These are phyloP conservation scores for Fusarium concolor DNA, from an alignment of 2,329 filamentous ascomycete species.

Conservation along the genomic window DNA sequence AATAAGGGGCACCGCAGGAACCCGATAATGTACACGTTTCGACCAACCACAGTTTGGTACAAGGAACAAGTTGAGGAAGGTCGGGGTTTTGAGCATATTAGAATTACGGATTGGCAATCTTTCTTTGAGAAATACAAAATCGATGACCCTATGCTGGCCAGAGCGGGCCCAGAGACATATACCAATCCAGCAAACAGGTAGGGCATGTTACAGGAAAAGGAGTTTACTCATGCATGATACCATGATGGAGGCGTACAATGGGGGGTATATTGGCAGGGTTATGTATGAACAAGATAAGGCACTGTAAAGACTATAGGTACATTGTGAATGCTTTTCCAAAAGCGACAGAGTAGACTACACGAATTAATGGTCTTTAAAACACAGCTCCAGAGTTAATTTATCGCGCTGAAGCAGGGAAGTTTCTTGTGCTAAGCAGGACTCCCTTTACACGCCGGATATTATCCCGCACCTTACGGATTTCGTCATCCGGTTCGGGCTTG, in stretches of 20 bases:
- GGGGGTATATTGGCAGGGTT: conserved; percentile 25
- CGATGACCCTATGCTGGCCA: conserved; percentile 37
- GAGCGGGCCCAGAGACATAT: background rate
- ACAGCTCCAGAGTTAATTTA: conserved; percentile 14
- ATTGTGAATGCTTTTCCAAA: conserved; percentile 4
- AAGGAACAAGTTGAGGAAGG: conserved; percentile 58
- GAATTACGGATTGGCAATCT: conserved; percentile 57
- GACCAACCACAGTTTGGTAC: conserved; percentile 66
- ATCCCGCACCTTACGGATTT: conserved; percentile 77
- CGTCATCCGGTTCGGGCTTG: conserved; percentile 71
- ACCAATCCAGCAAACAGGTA: background rate
- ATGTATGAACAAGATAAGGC: background rate
- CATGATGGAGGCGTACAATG: background rate
- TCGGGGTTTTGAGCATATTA: conserved; percentile 62
- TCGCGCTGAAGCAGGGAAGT: conserved; percentile 68
- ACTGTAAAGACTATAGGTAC: conserved; percentile 10
- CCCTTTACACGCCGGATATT: conserved; percentile 85
- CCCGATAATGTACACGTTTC: conserved; percentile 54
- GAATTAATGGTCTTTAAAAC: background rate
- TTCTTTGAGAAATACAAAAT: conserved; percentile 52
- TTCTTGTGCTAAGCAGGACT: conserved; percentile 78
- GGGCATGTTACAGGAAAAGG: background rate
- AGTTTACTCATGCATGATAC: conserved; percentile 5
- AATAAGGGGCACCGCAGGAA: background rate
- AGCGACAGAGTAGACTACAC: background rate